These are phyloP conservation scores for Betula pendula DNA, from an alignment of 306 rosid genomes.

Conservation along the genomic window DNA sequence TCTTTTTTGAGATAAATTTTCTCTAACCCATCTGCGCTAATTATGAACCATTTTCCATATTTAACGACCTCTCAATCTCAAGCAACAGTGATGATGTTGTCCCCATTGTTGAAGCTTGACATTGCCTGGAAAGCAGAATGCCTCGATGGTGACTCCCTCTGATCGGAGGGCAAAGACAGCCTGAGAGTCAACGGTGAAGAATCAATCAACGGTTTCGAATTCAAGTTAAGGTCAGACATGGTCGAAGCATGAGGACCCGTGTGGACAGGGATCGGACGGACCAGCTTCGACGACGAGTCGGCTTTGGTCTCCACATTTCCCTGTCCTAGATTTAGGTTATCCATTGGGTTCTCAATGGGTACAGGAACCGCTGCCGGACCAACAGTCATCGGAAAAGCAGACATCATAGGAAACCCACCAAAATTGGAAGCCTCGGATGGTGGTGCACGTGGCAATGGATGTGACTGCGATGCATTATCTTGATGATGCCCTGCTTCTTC, in stretches of 20 bases:
- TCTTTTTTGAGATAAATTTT: slow-evolving; percentile 34
- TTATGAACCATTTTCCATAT: slow-evolving; percentile 33
- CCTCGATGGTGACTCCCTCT: slow-evolving; percentile 57
- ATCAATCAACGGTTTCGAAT: slow-evolving; percentile 46
- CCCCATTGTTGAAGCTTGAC: slow-evolving; percentile 69
- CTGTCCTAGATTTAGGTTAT: slow-evolving; percentile 52
- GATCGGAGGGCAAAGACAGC: slow-evolving; percentile 68
- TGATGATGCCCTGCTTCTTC: slow-evolving; percentile 61
- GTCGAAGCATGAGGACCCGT: slow-evolving; percentile 36
- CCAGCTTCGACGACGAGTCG: slow-evolving; percentile 31
- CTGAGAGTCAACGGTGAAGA: slow-evolving; percentile 69
- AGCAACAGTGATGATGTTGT: slow-evolving; percentile 72
- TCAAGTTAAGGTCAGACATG: slow-evolving; percentile 37
- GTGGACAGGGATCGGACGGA: slow-evolving; percentile 35
- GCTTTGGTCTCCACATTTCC: slow-evolving; percentile 39
- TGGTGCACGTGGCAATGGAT: slow-evolving; percentile 39
- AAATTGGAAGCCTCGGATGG: slow-evolving; percentile 45
- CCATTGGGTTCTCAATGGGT: slow-evolving; percentile 47
- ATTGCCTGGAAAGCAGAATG: slow-evolving; percentile 57
- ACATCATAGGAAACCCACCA: slow-evolving; percentile 49
- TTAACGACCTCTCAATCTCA: slow-evolving; percentile 23
- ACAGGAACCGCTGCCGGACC: slow-evolving; percentile 40
- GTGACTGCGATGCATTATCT: slow-evolving; percentile 51
- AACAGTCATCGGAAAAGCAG: slow-evolving; percentile 44
- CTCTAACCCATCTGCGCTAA: slow-evolving; percentile 38